Conservation (phyloP, 495 filamentous ascomycete species). For the Hyaloscypha finlandica region DNA sequence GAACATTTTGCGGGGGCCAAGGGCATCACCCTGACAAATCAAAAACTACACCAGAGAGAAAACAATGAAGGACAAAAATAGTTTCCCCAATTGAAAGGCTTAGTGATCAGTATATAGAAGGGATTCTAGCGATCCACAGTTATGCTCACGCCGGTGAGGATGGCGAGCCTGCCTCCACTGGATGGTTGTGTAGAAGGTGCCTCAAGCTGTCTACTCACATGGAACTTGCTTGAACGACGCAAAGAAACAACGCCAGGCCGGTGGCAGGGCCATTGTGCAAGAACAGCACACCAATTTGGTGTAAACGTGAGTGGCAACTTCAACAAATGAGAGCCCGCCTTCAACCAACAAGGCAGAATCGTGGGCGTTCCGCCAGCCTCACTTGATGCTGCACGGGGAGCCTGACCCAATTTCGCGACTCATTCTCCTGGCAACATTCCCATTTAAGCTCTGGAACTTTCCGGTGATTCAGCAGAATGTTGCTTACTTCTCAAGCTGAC, state of each 20-base stretch:
- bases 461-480: background rate
- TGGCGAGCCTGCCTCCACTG: background rate
- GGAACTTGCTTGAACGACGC: too few relatives aligned
- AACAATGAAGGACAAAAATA: too few relatives aligned
- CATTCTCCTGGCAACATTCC: background rate
- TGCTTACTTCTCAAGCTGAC: background rate
- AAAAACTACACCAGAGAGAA: too few relatives aligned
- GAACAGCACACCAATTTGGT: too few relatives aligned
- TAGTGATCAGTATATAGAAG: too few relatives aligned
- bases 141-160: background rate
- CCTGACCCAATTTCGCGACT: background rate
- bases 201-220: background rate
- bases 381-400: conserved; percentile 1
- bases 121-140: background rate
- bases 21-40: too few relatives aligned
- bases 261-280: too few relatives aligned
- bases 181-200: background rate
- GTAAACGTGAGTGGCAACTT: background rate
- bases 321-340: background rate
- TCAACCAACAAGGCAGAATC: background rate
- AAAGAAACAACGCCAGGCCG: too few relatives aligned
- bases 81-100: too few relatives aligned
- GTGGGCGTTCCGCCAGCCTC: conserved; percentile 2
- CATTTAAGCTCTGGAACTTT: background rate
- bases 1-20: too few relatives aligned